Evolutionary conservation across 1,139 yeast species (phyloP).

Genomic region (Kazachstania sp.): DNA sequence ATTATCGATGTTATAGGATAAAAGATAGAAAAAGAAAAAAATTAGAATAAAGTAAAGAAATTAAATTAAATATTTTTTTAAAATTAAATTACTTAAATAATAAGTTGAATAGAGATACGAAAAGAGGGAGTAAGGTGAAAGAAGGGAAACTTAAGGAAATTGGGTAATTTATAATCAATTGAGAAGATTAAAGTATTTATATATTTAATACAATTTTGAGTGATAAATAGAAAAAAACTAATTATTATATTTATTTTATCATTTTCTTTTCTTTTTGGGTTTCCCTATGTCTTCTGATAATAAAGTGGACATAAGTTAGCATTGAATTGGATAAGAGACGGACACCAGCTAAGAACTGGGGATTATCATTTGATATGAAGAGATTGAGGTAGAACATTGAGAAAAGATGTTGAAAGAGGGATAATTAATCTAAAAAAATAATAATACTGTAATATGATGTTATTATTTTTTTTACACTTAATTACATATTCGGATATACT

Average conservation of each 20-base stretch:
- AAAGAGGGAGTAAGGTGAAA: neutral
- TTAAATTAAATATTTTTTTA: neutral
- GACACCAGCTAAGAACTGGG: neutral
- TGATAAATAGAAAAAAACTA: neutral
- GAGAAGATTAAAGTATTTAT: conserved; percentile 3
- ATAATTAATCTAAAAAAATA: neutral
- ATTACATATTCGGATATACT: neutral
- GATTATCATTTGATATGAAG: neutral
- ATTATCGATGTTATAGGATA: neutral
- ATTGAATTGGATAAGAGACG: neutral
- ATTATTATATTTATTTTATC: neutral
- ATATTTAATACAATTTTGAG: neutral
- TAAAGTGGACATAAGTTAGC: neutral
- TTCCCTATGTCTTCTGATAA: neutral
- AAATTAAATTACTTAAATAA: neutral
- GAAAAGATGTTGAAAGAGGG: conserved; percentile 1
- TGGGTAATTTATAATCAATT: neutral
- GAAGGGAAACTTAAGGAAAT: neutral
- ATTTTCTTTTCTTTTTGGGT: neutral
- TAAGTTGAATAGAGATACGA: neutral
- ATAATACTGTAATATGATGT: neutral
- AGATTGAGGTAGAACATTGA: neutral
- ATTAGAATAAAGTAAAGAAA: neutral
- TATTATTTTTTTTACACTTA: neutral
- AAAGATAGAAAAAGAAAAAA: neutral